Evolutionary conservation across 2,329 filamentous ascomycete species (phyloP).

Genomic region (Madurella mycetomatis): DNA sequence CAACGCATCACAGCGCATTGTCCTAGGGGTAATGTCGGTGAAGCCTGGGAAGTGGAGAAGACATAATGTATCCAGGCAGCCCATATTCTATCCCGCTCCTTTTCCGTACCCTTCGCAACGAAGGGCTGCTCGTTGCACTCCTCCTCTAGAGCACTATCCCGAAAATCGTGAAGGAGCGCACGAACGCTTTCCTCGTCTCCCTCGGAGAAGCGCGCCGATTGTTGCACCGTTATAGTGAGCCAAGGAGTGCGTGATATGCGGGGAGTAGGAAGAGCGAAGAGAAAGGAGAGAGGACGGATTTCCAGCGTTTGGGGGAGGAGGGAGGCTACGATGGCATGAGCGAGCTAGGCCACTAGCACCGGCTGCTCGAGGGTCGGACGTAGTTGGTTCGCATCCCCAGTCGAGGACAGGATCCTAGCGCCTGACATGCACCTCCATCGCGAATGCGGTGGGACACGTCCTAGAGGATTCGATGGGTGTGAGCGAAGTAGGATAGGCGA

Average conservation of each 20-base stretch:
- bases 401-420: too few relatives aligned
- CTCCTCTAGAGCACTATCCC: slow-evolving; percentile 1
- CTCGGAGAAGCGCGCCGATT: slow-evolving; percentile 11
- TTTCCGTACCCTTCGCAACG: slow-evolving; percentile 8
- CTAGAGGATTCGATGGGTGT: neutral
- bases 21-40: neutral
- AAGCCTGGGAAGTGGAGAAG: neutral
- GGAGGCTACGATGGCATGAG: neutral
- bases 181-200: slow-evolving; percentile 7
- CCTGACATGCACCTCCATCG: too few relatives aligned
- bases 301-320: neutral
- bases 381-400: too few relatives aligned
- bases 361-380: too few relatives aligned
- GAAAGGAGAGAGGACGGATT: neutral
- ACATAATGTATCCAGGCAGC: slow-evolving; percentile 8
- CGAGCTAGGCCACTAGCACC: neutral
- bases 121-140: slow-evolving; percentile 13
- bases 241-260: slow-evolving; percentile 2
- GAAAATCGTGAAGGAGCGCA: slow-evolving; percentile 8
- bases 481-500: neutral
- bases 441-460: too few relatives aligned
- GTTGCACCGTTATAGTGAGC: slow-evolving; percentile 2
- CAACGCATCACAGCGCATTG: neutral
- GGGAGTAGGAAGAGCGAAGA: neutral
- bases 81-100: slow-evolving; percentile 13